Evolutionary conservation across 2,329 filamentous ascomycete species (phyloP), one percentile per base, ranked within the genome.

Genomic region (Aspergillus chevalieri): DNA sequence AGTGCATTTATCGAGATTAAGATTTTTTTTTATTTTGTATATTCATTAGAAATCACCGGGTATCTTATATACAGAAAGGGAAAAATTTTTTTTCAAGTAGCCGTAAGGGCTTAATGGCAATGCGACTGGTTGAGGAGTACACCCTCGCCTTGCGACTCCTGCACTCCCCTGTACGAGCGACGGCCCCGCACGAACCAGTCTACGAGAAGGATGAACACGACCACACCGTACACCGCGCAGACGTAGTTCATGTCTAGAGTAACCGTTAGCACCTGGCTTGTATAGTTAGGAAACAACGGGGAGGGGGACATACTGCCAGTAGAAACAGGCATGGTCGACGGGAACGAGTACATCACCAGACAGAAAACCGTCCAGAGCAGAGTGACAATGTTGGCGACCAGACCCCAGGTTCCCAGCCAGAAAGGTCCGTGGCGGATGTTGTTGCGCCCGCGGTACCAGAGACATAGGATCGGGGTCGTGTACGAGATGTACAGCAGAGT

Each of bases 401-500:
- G 50, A 1, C 75, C 75, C 39, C 74, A 38, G 4, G 63, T 64
- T 1, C 74, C 75, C 22, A 78, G 60, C 68, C 72, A 77, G 63
- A 78, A 78, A 0, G 75, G 74, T 0, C 75, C 75, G 50, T 70
- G 70, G 1, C 54, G 51, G 57, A 78, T 71, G 47, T 67, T 73
- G 34, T 72, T 57, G 44, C 76, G 72, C 19, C 76, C 75, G 21
- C 65, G 65, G 45, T 73, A 56, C 24, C 77, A 67, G 34, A 77
- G 67, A 51, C 71, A 76, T 47, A 72, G 49, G 30, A 78, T 68
- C 0, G 76, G 76, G 45, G 75, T 68, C 2, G 73, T 56, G 56
- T 78, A 77, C 3, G 72, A 71, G 38, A 76, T 56, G 52, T 73
- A 76, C 63, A 80, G 74, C 15, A 76, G 56, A 0, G 67, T 67